Base-by-base conservation (phyloP, 768 basidiomycete genomes). In the Tricholoma hemisulphureum region DNA sequence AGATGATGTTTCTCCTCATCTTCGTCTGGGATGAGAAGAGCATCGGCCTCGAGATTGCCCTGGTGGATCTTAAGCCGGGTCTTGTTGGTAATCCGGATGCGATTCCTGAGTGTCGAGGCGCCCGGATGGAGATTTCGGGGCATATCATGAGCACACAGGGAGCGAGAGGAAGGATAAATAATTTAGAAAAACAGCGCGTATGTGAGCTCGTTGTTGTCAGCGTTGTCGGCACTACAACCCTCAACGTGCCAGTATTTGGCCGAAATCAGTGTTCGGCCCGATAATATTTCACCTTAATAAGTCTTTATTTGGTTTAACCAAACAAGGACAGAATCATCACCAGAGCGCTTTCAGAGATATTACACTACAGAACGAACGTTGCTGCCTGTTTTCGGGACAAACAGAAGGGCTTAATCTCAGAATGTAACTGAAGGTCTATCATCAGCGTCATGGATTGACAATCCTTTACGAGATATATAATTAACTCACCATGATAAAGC, bases 11-110 rank as follows among this genome's bases (percentile, higher is more conserved):
- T 88, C 80, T 88, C 89, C 77, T 91, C 88, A 65, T 91, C 88
- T 66, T 94, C 92, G 67, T 93, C 93, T 49, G 91, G 90, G 62
- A 91, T 85, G 57, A 91, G 82, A 62, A 90, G 76, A 37, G 86
- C 80, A 69, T 92, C 91, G 29, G 85, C 86, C 67, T 93, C 91
- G 77, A 91, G 83, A 71, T 83, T 84, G 59, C 91, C 92, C 72
- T 86, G 84, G 69, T 87, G 76, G 77, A 94, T 86, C 79, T 84
- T 89, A 69, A 94, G 89, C 60, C 91, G 86, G 66, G 89, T 91
- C 81, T 94, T 94, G 80, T 93, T 92, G 71, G 90, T 94, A 77
- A 94, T 88, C 72, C 91, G 87, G 77, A 91, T 92, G 75, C 91
- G 87, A 70, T 91, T 91, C 73, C 91, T 75, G 76, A 89, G 87